Evolutionary conservation across 2,329 filamentous ascomycete genomes (phyloP).

Genomic region (Achaetomium macrosporum): DNA sequence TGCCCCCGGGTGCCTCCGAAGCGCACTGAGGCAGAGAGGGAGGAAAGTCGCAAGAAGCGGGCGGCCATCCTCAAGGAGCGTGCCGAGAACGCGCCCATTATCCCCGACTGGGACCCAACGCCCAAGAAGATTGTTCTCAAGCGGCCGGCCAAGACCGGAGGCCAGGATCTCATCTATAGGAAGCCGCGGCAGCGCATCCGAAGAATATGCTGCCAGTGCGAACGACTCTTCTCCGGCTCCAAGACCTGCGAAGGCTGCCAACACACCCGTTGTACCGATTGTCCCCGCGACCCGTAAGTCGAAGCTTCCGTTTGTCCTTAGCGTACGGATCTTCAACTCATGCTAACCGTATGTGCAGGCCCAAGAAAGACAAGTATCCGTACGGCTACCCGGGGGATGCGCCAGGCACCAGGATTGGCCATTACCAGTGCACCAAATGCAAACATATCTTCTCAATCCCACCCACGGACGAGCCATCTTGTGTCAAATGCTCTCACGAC

Average conservation of each 20-base stretch:
- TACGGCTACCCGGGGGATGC: conserved; percentile 64
- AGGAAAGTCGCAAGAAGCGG: conserved; percentile 47
- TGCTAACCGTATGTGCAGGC: conserved; percentile 34
- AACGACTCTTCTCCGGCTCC: conserved; percentile 52
- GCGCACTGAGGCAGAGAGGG: conserved; percentile 50
- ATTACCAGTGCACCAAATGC: conserved; percentile 59
- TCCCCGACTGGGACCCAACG: conserved; percentile 44
- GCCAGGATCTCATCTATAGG: conserved; percentile 66
- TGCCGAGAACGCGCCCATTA: conserved; percentile 50
- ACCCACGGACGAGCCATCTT: conserved; percentile 47
- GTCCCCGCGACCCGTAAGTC: conserved; percentile 70
- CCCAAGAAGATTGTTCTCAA: conserved; percentile 50
- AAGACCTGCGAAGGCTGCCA: conserved; percentile 64
- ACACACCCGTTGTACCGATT: conserved; percentile 72
- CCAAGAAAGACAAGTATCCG: conserved; percentile 64
- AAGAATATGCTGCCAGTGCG: conserved; percentile 70
- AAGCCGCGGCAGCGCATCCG: conserved; percentile 67
- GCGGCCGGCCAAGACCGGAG: conserved; percentile 59
- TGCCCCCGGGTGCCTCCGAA: conserved; percentile 70
- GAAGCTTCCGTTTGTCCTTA: background rate
- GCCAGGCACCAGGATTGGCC: conserved; percentile 46
- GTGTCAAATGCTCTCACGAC: conserved; percentile 54
- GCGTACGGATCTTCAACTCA: conserved; percentile 1
- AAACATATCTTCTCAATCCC: conserved; percentile 48
- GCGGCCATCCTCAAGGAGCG: conserved; percentile 48